Evolutionary conservation across 106 monocot genomes (phyloP).

Genomic region (Allium fistulosum): DNA sequence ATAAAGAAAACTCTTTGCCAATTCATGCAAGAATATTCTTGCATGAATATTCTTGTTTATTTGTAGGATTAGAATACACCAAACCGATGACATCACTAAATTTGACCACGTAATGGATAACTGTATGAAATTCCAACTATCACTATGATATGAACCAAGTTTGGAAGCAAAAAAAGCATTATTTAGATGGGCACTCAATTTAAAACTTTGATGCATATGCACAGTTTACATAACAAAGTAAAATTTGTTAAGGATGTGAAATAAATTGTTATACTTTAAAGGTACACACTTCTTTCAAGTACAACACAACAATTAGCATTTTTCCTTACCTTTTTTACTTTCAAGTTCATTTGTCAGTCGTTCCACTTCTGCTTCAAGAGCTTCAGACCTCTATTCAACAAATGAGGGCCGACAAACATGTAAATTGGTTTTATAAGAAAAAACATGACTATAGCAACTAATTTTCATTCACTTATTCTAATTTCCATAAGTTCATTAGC

Average conservation of each 20-base stretch:
- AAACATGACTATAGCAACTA: too few relatives aligned
- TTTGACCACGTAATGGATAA: too few relatives aligned
- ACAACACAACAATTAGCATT: slow-evolving; percentile 9
- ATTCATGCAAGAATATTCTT: too few relatives aligned
- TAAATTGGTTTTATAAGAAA: too few relatives aligned
- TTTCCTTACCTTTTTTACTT: slow-evolving; percentile 71
- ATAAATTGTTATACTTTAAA: too few relatives aligned
- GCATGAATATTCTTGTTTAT: too few relatives aligned
- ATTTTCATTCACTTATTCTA: too few relatives aligned
- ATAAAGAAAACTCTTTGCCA: too few relatives aligned
- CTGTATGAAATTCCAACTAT: too few relatives aligned
- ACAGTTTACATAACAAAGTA: background rate
- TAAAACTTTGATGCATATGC: background rate
- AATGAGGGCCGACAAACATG: slow-evolving; percentile 1
- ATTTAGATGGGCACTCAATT: background rate
- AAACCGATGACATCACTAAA: background rate
- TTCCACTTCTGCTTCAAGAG: slow-evolving; percentile 49
- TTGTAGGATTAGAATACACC: too few relatives aligned
- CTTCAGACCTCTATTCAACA: slow-evolving; percentile 49
- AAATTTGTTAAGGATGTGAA: background rate
- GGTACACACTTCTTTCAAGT: background rate
- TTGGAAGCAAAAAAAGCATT: background rate
- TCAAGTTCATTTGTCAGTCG: slow-evolving; percentile 65
- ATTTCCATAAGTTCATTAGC: too few relatives aligned
- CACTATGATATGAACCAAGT: background rate